Percentiles rank a stretch among this genome's conserved stretches.
Conservation (phyloP, 768 basidiomycete genomes). For the Mrakia frigida region DNA sequence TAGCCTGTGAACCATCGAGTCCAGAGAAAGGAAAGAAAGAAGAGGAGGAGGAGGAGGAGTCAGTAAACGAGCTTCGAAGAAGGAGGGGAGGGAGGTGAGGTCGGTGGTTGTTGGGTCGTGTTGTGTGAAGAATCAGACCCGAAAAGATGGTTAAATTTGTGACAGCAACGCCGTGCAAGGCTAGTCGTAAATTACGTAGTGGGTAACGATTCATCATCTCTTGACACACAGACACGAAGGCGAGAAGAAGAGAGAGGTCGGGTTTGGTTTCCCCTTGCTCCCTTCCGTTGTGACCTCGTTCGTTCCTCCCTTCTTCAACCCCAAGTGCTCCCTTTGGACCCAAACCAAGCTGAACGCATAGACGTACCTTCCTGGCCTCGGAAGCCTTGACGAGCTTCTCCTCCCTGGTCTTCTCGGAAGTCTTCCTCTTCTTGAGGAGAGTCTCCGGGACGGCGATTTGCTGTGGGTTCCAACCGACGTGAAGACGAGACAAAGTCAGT, state of each 20-base stretch:
- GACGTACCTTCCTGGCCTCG: constrained; percentile 80
- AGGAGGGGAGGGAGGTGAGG: background rate
- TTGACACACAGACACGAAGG: background rate
- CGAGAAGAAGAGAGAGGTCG: background rate
- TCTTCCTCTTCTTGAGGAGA: constrained; percentile 98
- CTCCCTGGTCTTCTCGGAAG: constrained; percentile 92
- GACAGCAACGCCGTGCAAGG: constrained; percentile 58
- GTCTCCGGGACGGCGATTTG: constrained; percentile 92
- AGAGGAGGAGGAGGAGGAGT: background rate
- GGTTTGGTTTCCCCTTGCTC: background rate
- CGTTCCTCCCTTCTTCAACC: background rate
- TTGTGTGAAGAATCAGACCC: constrained; percentile 59
- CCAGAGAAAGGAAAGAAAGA: background rate
- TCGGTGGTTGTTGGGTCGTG: background rate
- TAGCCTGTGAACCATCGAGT: constrained; percentile 10
- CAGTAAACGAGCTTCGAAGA: background rate
- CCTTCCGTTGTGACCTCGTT: background rate
- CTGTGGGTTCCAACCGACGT: background rate
- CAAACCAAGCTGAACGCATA: background rate
- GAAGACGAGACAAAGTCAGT: background rate
- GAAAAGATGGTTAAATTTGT: constrained; percentile 87
- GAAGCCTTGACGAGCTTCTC: constrained; percentile 77
- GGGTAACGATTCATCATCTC: constrained; percentile 67
- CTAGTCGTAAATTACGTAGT: constrained; percentile 44
- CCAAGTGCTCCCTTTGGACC: background rate